Percentiles rank a stretch among this genome's conserved stretches.
These are phyloP conservation scores for Sclerotiophoma versabilis DNA, from an alignment of 2,329 filamentous ascomycete species.

Conservation along the genomic window DNA sequence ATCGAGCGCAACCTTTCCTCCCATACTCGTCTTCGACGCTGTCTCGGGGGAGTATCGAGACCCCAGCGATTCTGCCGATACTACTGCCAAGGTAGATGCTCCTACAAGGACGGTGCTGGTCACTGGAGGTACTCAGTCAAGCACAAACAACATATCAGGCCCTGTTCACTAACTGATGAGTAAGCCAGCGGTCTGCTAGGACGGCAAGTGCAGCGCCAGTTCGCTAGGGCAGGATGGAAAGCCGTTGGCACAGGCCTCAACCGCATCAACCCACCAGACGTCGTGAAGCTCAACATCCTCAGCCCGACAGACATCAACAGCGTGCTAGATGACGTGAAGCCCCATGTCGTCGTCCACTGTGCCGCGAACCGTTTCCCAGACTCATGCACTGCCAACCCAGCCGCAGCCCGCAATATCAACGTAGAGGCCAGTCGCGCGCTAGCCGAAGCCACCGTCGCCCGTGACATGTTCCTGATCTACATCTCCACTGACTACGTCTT, in stretches of 20 bases:
- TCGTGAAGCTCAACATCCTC: conserved; percentile 63
- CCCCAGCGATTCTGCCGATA: conserved; percentile 11
- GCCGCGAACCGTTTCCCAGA: conserved; percentile 90
- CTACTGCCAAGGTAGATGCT: conserved; percentile 5
- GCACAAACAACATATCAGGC: background rate
- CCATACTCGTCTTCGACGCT: conserved; percentile 15
- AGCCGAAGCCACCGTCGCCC: conserved; percentile 68
- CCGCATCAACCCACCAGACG: conserved; percentile 72
- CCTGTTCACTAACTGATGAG: background rate
- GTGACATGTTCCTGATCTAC: conserved; percentile 72
- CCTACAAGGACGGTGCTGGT: conserved; percentile 69
- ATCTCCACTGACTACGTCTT: conserved; percentile 88
- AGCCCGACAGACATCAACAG: conserved; percentile 54
- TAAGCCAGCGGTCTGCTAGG: conserved; percentile 78
- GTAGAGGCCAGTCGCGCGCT: conserved; percentile 73
- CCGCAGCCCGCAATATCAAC: conserved; percentile 76
- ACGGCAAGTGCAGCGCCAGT: conserved; percentile 76
- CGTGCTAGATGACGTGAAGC: conserved; percentile 63
- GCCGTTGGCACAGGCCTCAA: conserved; percentile 63
- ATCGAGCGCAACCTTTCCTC: background rate
- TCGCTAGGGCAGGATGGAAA: conserved; percentile 69
- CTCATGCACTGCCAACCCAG: conserved; percentile 80
- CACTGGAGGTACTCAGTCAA: conserved; percentile 67
- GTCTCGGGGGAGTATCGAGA: conserved; percentile 16
- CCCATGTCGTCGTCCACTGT: conserved; percentile 84